phyloP scores from a whole-genome alignment of 805 yeast species.

The Zygoascus ofunaensis region DNA sequence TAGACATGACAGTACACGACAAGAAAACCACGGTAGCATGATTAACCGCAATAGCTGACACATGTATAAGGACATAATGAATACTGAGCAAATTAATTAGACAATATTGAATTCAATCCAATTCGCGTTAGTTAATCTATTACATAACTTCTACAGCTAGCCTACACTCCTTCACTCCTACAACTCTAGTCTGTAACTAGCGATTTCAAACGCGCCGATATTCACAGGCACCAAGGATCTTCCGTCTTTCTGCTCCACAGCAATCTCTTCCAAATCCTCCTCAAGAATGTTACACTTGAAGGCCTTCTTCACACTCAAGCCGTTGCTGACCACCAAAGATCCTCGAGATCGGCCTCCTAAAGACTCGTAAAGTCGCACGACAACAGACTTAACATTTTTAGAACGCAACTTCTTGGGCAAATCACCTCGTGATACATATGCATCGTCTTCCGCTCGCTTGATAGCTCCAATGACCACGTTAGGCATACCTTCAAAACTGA shows the following conservation, averaged over 20 bases:
- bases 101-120: too few species aligned
- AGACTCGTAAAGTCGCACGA: slow-evolving; percentile 75
- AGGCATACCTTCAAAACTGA: slow-evolving; percentile 39
- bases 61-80: too few species aligned
- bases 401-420: slow-evolving; percentile 30
- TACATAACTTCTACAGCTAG: too few species aligned
- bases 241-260: slow-evolving; percentile 6
- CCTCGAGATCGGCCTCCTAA: slow-evolving; percentile 71
- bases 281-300: slow-evolving; percentile 31
- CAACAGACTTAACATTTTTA: slow-evolving; percentile 39
- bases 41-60: too few species aligned
- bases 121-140: too few species aligned
- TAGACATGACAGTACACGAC: too few species aligned
- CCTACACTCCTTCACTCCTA: too few species aligned
- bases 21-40: too few species aligned
- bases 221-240: slow-evolving; percentile 31
- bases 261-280: slow-evolving; percentile 13
- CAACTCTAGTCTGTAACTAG: slow-evolving; percentile 44
- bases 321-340: slow-evolving; percentile 33
- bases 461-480: slow-evolving; percentile 64
- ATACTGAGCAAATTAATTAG: too few species aligned
- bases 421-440: slow-evolving; percentile 23
- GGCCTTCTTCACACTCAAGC: slow-evolving; percentile 44
- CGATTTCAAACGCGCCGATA: slow-evolving; percentile 72
- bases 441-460: slow-evolving; percentile 83